phyloP scores from a whole-genome alignment of 208 protist genomes.

The Blastocrithidia nonstop region DNA sequence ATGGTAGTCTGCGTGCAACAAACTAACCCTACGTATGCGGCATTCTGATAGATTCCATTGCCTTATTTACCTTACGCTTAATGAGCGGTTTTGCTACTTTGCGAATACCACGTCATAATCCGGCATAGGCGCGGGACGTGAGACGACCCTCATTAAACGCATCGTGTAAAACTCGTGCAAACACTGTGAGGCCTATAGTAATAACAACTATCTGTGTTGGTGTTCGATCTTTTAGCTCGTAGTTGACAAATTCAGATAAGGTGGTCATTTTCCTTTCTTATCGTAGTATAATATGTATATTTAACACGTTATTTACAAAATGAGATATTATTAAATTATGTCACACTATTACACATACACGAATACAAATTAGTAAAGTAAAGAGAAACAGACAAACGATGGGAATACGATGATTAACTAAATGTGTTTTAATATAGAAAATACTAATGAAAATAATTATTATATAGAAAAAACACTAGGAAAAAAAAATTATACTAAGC shows the following conservation, averaged over 20 bases:
- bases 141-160: conserved; percentile 33
- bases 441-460: no score
- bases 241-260: conserved; percentile 40
- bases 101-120: conserved; percentile 40
- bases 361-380: no score
- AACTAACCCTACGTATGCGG: conserved; percentile 48
- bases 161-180: conserved; percentile 17
- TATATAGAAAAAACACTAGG: no score
- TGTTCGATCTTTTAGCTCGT: conserved; percentile 19
- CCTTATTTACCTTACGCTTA: conserved; percentile 21
- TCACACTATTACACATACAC: no score
- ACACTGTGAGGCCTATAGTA: conserved; percentile 19
- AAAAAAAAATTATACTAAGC: no score
- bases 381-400: no score
- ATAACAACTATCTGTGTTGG: conserved; percentile 43
- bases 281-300: no score
- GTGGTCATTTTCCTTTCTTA: conserved; percentile 27
- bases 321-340: no score
- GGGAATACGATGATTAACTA: no score
- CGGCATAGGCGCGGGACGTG: conserved; percentile 25
- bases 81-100: conserved; percentile 39
- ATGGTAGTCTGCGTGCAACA: conserved; percentile 39
- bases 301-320: no score
- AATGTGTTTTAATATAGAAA: no score
- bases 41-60: conserved; percentile 29